Conservation (phyloP, 257 asterid genomes). For the Solanum verrucosum region DNA sequence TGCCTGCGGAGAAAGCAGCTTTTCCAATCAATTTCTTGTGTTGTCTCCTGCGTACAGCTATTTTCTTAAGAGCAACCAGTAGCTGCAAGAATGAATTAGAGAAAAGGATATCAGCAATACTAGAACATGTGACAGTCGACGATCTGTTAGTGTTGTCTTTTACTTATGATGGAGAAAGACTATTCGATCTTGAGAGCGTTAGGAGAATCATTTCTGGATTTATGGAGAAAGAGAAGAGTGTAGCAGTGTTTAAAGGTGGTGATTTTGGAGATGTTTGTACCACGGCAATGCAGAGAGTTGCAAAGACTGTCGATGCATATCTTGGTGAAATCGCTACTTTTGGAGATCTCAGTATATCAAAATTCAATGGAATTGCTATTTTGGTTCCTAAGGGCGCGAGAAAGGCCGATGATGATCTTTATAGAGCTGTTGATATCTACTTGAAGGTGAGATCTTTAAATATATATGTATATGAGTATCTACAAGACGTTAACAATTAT, state of each 20-base stretch:
- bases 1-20: conserved; percentile 61
- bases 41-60: conserved; percentile 76
- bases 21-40: conserved; percentile 84
- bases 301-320: conserved; percentile 74
- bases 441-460: conserved; percentile 43
- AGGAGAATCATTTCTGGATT: conserved; percentile 74
- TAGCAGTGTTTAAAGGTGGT: conserved; percentile 64
- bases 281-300: conserved; percentile 56
- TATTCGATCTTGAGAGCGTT: conserved; percentile 83
- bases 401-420: conserved; percentile 79
- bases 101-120: conserved; percentile 45
- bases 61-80: conserved; percentile 41
- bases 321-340: conserved; percentile 70
- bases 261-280: conserved; percentile 60
- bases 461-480: background rate
- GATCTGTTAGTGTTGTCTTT: conserved; percentile 63
- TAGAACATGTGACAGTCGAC: conserved; percentile 74
- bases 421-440: conserved; percentile 83
- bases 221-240: conserved; percentile 74
- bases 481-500: background rate
- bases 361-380: conserved; percentile 79
- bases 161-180: conserved; percentile 72
- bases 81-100: conserved; percentile 74
- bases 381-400: conserved; percentile 75
- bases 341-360: conserved; percentile 59